Percentiles rank a stretch among this genome's conserved stretches.
Evolutionary conservation across 176 grass and related monocot species (phyloP).

Genomic region (Avena insularis): DNA sequence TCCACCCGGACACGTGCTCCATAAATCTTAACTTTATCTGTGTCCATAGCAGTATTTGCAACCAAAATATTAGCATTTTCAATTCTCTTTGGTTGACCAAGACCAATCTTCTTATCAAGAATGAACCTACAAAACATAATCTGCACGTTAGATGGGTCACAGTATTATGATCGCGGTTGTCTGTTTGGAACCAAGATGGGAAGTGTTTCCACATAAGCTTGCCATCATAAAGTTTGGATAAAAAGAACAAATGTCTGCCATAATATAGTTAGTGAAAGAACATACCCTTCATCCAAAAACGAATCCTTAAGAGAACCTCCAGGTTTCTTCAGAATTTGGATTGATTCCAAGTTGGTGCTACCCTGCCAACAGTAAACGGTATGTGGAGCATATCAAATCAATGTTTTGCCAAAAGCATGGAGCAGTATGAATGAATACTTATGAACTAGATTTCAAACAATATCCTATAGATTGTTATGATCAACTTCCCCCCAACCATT

Average conservation of each 20-base stretch:
- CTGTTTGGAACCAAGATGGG: neutral
- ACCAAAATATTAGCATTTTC: slow-evolving; percentile 98
- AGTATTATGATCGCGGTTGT: neutral
- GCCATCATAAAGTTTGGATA: neutral
- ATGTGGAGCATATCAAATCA: neutral
- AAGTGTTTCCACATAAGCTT: neutral
- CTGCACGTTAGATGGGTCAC: neutral
- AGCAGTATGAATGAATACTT: neutral
- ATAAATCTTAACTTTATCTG: slow-evolving; percentile 99
- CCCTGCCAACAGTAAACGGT: slow-evolving; percentile 56
- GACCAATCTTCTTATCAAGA: slow-evolving; percentile 99
- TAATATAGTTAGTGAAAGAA: slow-evolving; percentile 24
- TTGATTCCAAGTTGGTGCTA: slow-evolving; percentile 91
- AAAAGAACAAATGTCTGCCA: neutral
- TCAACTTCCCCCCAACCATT: neutral
- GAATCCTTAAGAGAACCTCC: slow-evolving; percentile 97
- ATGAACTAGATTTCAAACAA: neutral
- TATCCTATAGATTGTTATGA: neutral
- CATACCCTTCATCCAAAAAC: slow-evolving; percentile 97
- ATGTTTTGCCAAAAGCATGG: neutral
- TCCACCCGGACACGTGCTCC: slow-evolving; percentile 93
- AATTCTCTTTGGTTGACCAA: slow-evolving; percentile 93
- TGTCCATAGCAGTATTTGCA: slow-evolving; percentile 99
- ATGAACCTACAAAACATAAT: slow-evolving; percentile 70
- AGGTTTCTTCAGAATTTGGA: slow-evolving; percentile 99